A percentile compares a stretch with the other conserved stretches of the same genome.
Conservation (phyloP, 106 monocot genomes). For the Dendrobium huoshanense region DNA sequence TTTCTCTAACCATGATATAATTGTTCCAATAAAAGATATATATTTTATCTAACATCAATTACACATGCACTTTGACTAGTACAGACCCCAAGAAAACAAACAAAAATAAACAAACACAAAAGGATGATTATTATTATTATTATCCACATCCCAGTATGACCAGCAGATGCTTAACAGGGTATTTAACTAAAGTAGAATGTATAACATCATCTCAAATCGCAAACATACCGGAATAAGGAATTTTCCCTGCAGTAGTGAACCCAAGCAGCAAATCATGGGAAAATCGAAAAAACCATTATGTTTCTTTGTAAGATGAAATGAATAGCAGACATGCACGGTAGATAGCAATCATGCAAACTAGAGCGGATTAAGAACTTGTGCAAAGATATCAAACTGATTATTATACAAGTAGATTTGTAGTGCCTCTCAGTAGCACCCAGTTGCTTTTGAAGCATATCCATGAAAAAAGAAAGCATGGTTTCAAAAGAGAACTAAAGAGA, state of each 20-base stretch:
- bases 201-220: neutral
- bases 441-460: neutral
- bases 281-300: neutral
- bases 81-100: neutral
- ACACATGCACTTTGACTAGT: no score
- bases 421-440: neutral
- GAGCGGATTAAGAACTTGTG: neutral
- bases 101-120: neutral
- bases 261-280: neutral
- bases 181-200: no score
- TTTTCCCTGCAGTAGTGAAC: neutral
- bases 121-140: neutral
- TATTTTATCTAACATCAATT: no score
- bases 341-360: neutral
- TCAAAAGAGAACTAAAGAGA: neutral
- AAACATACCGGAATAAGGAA: neutral
- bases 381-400: neutral
- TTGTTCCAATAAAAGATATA: no score
- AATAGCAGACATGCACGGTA: neutral
- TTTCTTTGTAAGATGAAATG: neutral
- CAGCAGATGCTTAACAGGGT: neutral
- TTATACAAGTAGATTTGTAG: neutral
- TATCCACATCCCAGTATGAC: neutral
- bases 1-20: no score
- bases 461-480: neutral